Evolutionary conservation across 768 basidiomycete genomes (phyloP).

Genomic region (Agaricus sinodeliciosus): DNA sequence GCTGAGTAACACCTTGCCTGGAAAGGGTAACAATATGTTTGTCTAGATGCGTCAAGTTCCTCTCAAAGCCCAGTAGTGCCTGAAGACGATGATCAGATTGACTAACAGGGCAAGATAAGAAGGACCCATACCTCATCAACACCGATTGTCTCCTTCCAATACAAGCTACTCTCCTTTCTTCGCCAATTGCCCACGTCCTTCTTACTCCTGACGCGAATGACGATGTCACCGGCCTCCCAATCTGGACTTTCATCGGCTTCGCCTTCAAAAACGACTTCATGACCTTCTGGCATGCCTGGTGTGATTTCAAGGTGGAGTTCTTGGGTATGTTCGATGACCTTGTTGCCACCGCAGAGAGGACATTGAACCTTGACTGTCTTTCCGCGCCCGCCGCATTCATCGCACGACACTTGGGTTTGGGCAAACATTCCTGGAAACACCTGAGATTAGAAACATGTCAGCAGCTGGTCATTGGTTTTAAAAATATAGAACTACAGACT

Average conservation of each 20-base stretch:
- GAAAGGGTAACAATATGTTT: constrained; percentile 69
- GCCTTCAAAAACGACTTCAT: constrained; percentile 91
- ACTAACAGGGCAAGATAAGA: background rate
- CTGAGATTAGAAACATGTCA: constrained; percentile 14
- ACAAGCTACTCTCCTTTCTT: constrained; percentile 85
- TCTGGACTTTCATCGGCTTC: constrained; percentile 95
- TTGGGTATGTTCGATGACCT: constrained; percentile 75
- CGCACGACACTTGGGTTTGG: constrained; percentile 78
- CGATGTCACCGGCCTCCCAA: constrained; percentile 92
- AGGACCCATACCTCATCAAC: constrained; percentile 68
- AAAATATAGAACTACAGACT: constrained; percentile 18
- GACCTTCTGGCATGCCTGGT: constrained; percentile 87
- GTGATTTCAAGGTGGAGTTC: constrained; percentile 82
- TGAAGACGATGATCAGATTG: constrained; percentile 22
- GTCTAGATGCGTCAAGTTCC: constrained; percentile 88
- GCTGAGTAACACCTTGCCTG: constrained; percentile 84
- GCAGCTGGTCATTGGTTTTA: background rate
- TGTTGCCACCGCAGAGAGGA: constrained; percentile 75
- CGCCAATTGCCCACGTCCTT: constrained; percentile 77
- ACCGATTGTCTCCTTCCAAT: constrained; percentile 89
- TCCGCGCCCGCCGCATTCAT: constrained; percentile 81
- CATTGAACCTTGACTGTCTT: constrained; percentile 72
- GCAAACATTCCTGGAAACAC: constrained; percentile 98
- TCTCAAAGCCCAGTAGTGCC: constrained; percentile 96
- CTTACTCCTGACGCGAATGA: constrained; percentile 76